Conservation (phyloP, 78 protist species). For the Planoprotostelium fungivorum region DNA sequence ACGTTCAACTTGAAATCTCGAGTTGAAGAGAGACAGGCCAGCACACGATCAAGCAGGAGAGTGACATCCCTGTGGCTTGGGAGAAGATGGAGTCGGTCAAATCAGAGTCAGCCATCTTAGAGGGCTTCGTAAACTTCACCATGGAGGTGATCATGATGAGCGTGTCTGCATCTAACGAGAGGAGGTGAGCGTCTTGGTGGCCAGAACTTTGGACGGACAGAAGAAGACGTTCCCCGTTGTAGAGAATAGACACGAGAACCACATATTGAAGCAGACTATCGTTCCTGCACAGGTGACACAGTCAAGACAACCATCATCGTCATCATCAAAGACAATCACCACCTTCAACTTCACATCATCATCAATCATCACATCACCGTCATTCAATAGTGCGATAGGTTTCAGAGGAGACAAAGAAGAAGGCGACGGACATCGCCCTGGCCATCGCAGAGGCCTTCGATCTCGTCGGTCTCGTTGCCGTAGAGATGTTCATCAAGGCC, state of each 20-base stretch:
- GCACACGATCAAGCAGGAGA: constrained; percentile 17
- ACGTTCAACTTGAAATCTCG: not conserved
- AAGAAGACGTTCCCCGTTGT: constrained; percentile 62
- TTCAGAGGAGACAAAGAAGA: not conserved
- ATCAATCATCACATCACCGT: not conserved
- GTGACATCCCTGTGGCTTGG: constrained; percentile 48
- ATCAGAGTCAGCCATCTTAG: not conserved
- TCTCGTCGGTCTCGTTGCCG: constrained; percentile 75
- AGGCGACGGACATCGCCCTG: constrained; percentile 51
- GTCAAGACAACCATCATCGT: too few species aligned
- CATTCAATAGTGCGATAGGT: constrained; percentile 14
- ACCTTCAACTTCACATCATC: not conserved
- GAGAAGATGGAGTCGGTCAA: constrained; percentile 25
- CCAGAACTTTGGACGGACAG: constrained; percentile 42
- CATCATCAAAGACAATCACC: too few species aligned
- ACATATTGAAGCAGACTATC: constrained; percentile 55
- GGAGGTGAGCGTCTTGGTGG: constrained; percentile 83
- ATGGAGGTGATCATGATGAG: not conserved
- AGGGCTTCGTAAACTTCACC: not conserved
- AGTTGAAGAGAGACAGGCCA: constrained; percentile 11
- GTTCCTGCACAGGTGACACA: constrained; percentile 49
- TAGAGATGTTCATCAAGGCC: constrained; percentile 69
- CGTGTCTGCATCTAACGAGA: not conserved
- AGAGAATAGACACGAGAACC: constrained; percentile 64
- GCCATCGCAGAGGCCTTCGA: constrained; percentile 41